Evolutionary conservation across 768 basidiomycete species (phyloP), one percentile per base, ranked within the genome.

Genomic region (Auricularia auricula-judae): DNA sequence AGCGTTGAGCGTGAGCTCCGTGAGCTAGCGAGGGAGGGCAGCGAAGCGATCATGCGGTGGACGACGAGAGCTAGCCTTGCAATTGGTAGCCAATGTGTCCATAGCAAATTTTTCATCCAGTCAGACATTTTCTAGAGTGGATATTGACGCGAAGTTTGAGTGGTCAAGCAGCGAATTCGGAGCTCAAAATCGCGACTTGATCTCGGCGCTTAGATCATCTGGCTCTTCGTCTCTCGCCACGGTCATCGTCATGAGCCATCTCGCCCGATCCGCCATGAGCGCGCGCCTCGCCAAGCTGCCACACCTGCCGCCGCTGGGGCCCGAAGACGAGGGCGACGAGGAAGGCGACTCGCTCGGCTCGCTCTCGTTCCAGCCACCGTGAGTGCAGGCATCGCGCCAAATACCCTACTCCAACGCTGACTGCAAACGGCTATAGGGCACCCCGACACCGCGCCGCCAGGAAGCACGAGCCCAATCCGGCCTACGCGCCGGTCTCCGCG

Each of bases 231-330:
- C 7, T 51, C 16, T 18, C 18, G 10, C 11, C 59, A 1, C 39
- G 0, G 39, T 21, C 53, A 29, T n/a, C 8, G 12, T 36, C 29
- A 89, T 91, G 87, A 89, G 88, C 14, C 76, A 85, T 69, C 76
- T 93, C 3, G 85, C 86, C 71, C 88, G 89, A 64, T 89, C 89
- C 66, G 85, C 93, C 10, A 79, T 96, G 65, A 82, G 82, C 67
- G 85, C 90, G 2, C 82, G 89, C 47, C 78, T 93, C 44, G 79
- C 88, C 3, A 91, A 87, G 70, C 74, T 94, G n/a, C 91, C 91
- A 4, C 71, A 74, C 16, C 68, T 86, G n/a, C 84, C 82, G 14
- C 71, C 74, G 2, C 65, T 74, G 44, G 71, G 68, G 59, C 35
- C 70, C 63, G 81, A 82, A 7, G 76, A 76, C 4, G 80, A 76